These are phyloP conservation scores for Fraxinus nigra DNA, from an alignment of 305 asterid genomes.

Conservation along the genomic window DNA sequence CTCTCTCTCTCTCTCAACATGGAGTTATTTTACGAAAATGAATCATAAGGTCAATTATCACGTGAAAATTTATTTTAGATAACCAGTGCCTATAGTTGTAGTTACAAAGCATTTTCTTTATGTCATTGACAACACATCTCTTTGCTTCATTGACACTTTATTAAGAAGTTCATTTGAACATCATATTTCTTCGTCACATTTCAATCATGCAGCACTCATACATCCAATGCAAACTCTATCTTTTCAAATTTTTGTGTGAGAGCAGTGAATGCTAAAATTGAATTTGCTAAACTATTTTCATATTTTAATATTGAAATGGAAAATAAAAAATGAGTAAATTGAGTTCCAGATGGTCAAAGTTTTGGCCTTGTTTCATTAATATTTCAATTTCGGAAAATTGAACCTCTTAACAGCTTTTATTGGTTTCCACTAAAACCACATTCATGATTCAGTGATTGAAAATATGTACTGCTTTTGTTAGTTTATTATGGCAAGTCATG, in stretches of 20 bases:
- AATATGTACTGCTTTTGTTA: not conserved
- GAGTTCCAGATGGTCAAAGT: not conserved
- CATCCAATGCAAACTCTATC: not conserved
- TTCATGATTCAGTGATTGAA: not conserved
- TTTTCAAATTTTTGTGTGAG: not conserved
- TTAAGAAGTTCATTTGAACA: not conserved
- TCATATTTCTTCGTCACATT: not conserved
- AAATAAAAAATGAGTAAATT: not conserved
- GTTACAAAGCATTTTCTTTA: not conserved
- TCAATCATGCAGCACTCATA: not conserved
- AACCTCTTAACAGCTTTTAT: not conserved
- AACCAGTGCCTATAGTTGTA: not conserved
- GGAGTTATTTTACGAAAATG: not conserved
- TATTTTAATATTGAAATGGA: not conserved
- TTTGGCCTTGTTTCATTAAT: not conserved
- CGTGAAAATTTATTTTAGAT: conserved; percentile 7
- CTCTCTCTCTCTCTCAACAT: not conserved
- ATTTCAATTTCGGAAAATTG: not conserved
- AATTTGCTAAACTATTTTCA: not conserved
- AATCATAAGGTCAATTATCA: not conserved
- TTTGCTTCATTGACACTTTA: conserved; percentile 6
- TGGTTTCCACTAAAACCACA: not conserved
- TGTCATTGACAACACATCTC: conserved; percentile 6
- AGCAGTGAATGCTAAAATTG: not conserved
- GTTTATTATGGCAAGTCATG: not conserved